Base-by-base conservation (phyloP, 2,329 filamentous ascomycete species). In the Parasarocladium wereldwijsianum region DNA sequence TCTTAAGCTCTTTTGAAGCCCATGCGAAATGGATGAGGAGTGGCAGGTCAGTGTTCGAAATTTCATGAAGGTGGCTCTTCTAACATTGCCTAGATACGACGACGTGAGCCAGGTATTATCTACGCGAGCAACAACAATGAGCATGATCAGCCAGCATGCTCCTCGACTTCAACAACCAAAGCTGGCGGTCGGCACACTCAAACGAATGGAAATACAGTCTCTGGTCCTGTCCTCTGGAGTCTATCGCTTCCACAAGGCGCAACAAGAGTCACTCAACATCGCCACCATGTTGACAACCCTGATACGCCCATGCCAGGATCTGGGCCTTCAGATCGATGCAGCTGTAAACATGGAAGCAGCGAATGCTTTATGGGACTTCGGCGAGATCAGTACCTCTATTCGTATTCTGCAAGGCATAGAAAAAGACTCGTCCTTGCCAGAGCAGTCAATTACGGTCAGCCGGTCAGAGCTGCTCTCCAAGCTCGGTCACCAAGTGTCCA, bases 341-440 rank as follows among this genome's bases (percentile, higher is more conserved):
- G 76, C 76, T 9, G 71, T 85, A 22, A 74, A 76, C 38, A 70
- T 87, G 32, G 90, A 96, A 50, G 71, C 82, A 6, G 86, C 92
- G 8, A 84, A 80, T 43, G 84, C 92, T 6, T 60, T 98, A 1
- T 98, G 90, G 87, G 84, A 92, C 37, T 80, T 93, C 47, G 85
- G 85, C 9, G 87, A 98, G 51, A 82, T 83, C 60, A 72, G 77
- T 13, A 73, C 82, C 0, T 93, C 90, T 0, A 93, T 98, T 35
- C 70, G 76, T 21, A 86, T 96, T 66, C 69, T 96, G 13, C 79
- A 87, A 43, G 67, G 71, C 24, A 65, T 94, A 8, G 68, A 79
- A 32, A 44, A 40, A 24, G 62, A 70, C 30, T 60, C 64, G 22
- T 64, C 71, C 17, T 52, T 82, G 3, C 70, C 70, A 32, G 71